Evolutionary conservation across 768 basidiomycete genomes (phyloP).

Genomic region (Phaeotremella fagi): DNA sequence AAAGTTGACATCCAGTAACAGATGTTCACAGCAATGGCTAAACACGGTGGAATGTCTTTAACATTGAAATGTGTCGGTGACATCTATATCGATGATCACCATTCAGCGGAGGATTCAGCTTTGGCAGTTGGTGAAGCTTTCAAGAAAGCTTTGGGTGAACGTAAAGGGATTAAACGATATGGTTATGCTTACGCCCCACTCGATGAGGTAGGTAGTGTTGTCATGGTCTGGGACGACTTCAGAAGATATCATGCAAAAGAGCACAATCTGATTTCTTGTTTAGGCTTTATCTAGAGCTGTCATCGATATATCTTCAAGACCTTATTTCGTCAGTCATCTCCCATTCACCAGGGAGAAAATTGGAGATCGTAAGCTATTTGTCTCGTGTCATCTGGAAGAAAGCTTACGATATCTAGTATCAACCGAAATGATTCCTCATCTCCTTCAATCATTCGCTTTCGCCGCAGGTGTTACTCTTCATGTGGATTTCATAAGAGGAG

Average conservation of each 20-base stretch:
- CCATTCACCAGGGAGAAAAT: slow-evolving; percentile 50
- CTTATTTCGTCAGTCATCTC: slow-evolving; percentile 89
- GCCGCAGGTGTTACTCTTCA: slow-evolving; percentile 91
- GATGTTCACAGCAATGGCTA: slow-evolving; percentile 98
- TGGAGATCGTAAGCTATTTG: slow-evolving; percentile 53
- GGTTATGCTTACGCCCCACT: slow-evolving; percentile 95
- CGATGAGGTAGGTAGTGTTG: slow-evolving; percentile 67
- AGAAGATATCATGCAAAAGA: slow-evolving; percentile 3
- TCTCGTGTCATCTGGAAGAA: neutral
- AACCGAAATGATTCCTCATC: slow-evolving; percentile 96
- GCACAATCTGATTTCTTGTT: neutral
- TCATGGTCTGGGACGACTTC: neutral
- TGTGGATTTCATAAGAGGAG: slow-evolving; percentile 86
- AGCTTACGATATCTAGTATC: slow-evolving; percentile 32
- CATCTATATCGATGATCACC: slow-evolving; percentile 96
- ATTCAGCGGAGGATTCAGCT: slow-evolving; percentile 85
- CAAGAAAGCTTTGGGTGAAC: slow-evolving; percentile 89
- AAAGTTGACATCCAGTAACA: slow-evolving; percentile 44
- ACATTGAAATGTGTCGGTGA: slow-evolving; percentile 89
- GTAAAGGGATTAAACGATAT: slow-evolving; percentile 88
- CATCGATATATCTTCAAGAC: slow-evolving; percentile 95
- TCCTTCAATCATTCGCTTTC: slow-evolving; percentile 97
- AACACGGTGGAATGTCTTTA: slow-evolving; percentile 91
- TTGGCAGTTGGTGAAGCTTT: slow-evolving; percentile 62
- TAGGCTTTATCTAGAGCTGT: slow-evolving; percentile 93